These are phyloP conservation scores for Maudiozyma humilis DNA, from an alignment of 1,139 yeast genomes.

Conservation along the genomic window DNA sequence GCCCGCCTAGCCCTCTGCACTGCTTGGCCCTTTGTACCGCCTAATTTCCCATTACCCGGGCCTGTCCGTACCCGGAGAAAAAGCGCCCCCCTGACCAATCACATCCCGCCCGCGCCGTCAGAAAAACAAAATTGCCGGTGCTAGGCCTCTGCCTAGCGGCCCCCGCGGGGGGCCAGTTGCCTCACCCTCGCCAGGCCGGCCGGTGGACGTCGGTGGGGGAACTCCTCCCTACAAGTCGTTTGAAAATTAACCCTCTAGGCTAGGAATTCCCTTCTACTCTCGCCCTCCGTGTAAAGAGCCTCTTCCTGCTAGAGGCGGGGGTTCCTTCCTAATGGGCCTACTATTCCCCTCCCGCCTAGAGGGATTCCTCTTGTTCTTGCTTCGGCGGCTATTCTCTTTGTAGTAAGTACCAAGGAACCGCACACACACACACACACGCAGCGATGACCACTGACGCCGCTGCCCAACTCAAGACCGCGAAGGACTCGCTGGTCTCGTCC, in stretches of 20 bases:
- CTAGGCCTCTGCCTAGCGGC: background rate
- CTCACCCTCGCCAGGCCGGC: background rate
- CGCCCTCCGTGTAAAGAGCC: too few species aligned
- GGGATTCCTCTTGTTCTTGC: too few species aligned
- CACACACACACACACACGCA: background rate
- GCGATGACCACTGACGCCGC: constrained; percentile 27
- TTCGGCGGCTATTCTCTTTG: background rate
- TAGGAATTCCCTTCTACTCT: too few species aligned
- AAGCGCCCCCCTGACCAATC: constrained; percentile 1
- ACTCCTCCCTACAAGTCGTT: background rate
- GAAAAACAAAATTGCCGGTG: background rate
- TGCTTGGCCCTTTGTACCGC: too few species aligned
- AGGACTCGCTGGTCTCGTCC: constrained; percentile 53
- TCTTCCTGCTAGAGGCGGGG: too few species aligned
- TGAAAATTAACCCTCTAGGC: background rate
- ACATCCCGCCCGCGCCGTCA: background rate
- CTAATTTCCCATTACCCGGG: too few species aligned
- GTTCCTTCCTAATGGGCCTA: too few species aligned
- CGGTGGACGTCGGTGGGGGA: background rate
- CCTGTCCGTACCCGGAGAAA: constrained; percentile 5
- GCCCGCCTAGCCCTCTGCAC: too few species aligned
- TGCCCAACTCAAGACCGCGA: constrained; percentile 27
- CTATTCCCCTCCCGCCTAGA: too few species aligned
- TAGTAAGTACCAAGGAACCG: background rate
- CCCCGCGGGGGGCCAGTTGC: too few species aligned